Evolutionary conservation across 78 protist species (phyloP).

Genomic region (Dictyostelium intermedium): DNA sequence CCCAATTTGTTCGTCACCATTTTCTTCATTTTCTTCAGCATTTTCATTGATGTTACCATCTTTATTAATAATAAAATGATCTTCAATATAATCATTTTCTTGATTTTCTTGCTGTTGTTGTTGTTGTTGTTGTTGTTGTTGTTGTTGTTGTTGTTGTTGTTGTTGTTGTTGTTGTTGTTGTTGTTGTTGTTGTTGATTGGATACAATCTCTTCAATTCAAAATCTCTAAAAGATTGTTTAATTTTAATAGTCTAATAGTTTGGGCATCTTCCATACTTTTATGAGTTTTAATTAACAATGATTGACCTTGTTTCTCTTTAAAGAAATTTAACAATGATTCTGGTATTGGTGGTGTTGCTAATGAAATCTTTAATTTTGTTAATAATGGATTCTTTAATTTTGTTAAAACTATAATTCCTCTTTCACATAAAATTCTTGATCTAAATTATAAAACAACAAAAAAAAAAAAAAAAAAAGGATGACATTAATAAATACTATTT

Average conservation of each 20-base stretch:
- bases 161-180: not conserved
- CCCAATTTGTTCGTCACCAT: not conserved
- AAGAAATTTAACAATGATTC: conserved; percentile 20
- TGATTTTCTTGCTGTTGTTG: not conserved
- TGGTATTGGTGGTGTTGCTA: conserved; percentile 36
- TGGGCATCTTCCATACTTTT: conserved; percentile 4
- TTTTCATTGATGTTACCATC: not conserved
- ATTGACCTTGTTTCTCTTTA: conserved; percentile 4
- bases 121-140: not conserved
- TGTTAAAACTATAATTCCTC: conserved; percentile 24
- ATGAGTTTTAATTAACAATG: not conserved
- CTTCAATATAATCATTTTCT: conserved; percentile 1
- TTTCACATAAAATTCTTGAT: conserved; percentile 47
- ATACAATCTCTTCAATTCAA: conserved; percentile 3
- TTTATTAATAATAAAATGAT: not conserved
- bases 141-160: not conserved
- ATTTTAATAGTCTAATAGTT: conserved; percentile 21
- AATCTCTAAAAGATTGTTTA: not conserved
- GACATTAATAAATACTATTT: not conserved
- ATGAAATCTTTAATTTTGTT: conserved; percentile 45
- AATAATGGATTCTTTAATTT: conserved; percentile 29
- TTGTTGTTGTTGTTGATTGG: not conserved
- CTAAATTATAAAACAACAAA: not conserved
- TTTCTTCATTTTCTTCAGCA: not conserved
- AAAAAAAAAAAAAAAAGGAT: no score